A percentile compares a stretch with the other conserved stretches of the same genome.
Conservation (phyloP, 208 protist species). For the Crithidia brevicula region DNA sequence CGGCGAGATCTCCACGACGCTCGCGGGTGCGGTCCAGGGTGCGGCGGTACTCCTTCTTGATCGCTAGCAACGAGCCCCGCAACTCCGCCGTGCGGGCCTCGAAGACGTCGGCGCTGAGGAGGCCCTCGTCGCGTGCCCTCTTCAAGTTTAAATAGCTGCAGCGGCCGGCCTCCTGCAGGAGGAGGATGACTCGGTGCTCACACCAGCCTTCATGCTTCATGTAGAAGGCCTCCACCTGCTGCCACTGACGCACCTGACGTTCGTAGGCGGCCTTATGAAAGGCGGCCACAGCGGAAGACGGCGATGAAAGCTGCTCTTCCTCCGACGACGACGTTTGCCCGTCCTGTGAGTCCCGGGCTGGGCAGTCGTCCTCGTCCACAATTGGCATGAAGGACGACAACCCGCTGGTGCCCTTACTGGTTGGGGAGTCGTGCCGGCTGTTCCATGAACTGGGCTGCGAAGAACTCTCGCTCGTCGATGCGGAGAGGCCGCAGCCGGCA, state of each 20-base stretch:
- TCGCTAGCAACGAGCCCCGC: constrained; percentile 3
- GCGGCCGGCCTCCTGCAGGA: constrained; percentile 54
- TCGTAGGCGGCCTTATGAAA: constrained; percentile 31
- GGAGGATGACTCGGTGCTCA: constrained; percentile 47
- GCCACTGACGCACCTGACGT: constrained; percentile 31
- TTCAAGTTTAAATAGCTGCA: constrained; percentile 22
- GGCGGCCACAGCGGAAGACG: not conserved
- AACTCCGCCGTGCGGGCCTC: constrained; percentile 9
- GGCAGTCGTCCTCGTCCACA: constrained; percentile 29
- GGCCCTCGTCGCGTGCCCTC: not conserved
- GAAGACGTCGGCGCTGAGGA: constrained; percentile 12
- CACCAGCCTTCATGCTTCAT: constrained; percentile 34
- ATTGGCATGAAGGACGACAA: constrained; percentile 31
- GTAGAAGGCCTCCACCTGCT: constrained; percentile 39
- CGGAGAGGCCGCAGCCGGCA: constrained; percentile 15
- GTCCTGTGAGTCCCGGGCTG: not conserved
- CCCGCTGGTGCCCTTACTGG: not conserved
- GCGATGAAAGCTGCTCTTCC: not conserved
- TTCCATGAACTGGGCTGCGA: constrained; percentile 20
- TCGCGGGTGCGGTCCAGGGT: constrained; percentile 38
- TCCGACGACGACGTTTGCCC: not conserved
- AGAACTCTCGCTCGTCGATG: constrained; percentile 26
- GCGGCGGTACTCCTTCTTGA: constrained; percentile 54
- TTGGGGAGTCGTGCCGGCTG: constrained; percentile 3
- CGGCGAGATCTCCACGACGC: constrained; percentile 23